Evolutionary conservation across 495 filamentous ascomycete genomes (phyloP).

Genomic region (Achaetomiella virescens): DNA sequence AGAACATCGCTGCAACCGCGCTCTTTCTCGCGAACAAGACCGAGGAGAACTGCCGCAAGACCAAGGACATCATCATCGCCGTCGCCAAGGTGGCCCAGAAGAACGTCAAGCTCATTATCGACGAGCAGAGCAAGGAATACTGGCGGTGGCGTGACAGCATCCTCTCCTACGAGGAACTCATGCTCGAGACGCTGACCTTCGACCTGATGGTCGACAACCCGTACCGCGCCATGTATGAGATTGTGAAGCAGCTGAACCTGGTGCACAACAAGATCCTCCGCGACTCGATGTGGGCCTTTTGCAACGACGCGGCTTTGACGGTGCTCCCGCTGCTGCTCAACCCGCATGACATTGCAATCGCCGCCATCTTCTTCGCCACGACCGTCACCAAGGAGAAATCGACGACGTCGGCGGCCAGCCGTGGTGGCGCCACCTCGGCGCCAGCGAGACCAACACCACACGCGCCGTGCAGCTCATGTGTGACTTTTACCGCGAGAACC

Average conservation of each 20-base stretch:
- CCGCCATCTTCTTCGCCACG: conserved; percentile 78
- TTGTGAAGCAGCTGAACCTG: conserved; percentile 60
- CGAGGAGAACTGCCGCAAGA: conserved; percentile 90
- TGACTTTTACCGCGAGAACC: conserved; percentile 68
- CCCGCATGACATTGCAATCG: conserved; percentile 72
- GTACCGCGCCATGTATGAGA: conserved; percentile 72
- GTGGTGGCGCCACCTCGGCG: conserved; percentile 79
- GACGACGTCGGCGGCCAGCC: conserved; percentile 69
- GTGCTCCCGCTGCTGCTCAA: conserved; percentile 77
- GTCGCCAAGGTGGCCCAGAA: conserved; percentile 94
- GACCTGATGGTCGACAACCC: conserved; percentile 84
- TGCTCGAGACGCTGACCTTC: conserved; percentile 90
- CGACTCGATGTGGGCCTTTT: conserved; percentile 82
- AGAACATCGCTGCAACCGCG: conserved; percentile 78
- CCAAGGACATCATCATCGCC: conserved; percentile 84
- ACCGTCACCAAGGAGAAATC: conserved; percentile 63
- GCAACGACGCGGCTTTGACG: conserved; percentile 82
- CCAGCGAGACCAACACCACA: conserved; percentile 52
- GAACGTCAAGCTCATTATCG: conserved; percentile 74
- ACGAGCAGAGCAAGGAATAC: conserved; percentile 93
- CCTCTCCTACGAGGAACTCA: conserved; percentile 78
- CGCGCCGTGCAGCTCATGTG: conserved; percentile 63
- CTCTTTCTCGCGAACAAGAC: conserved; percentile 95
- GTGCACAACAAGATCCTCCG: conserved; percentile 69
- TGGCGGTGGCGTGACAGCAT: conserved; percentile 96